These are phyloP conservation scores for Phytophthora idaei DNA, from an alignment of 352 stramenopile species.

Conservation along the genomic window DNA sequence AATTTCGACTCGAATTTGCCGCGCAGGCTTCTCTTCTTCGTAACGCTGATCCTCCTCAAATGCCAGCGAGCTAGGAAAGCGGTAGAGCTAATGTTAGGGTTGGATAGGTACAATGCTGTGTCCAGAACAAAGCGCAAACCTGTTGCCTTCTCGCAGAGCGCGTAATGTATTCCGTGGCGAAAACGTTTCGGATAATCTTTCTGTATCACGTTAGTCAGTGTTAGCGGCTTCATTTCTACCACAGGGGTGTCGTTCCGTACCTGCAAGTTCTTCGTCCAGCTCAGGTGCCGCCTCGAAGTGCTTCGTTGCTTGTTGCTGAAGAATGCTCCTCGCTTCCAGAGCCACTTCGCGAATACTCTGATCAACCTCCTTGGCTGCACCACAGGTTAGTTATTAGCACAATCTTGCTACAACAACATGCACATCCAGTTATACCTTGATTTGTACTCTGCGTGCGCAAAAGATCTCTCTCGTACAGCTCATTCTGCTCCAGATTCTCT, in stretches of 20 bases:
- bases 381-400: not conserved
- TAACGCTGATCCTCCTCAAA: conserved; percentile 31
- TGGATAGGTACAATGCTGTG: not conserved
- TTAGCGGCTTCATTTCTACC: not conserved
- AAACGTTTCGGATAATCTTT: conserved; percentile 68
- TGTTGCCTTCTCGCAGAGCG: conserved; percentile 48
- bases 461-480: conserved; percentile 67
- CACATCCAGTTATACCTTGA: conserved; percentile 40
- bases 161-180: conserved; percentile 52
- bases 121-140: conserved; percentile 30
- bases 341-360: conserved; percentile 74
- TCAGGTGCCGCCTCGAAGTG: conserved; percentile 42
- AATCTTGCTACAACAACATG: not conserved
- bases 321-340: conserved; percentile 52
- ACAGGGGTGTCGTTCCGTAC: conserved; percentile 16
- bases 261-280: conserved; percentile 46
- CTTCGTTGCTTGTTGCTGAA: conserved; percentile 54
- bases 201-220: conserved; percentile 20
- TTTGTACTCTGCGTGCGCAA: conserved; percentile 55
- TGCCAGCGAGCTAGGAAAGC: conserved; percentile 17
- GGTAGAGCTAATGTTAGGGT: conserved; percentile 6
- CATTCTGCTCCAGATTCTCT: conserved; percentile 79
- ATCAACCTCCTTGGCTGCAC: conserved; percentile 56
- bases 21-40: conserved; percentile 25
- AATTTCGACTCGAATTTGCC: conserved; percentile 33